These are phyloP conservation scores for Volvox africanus DNA, from an alignment of 139 green algal species.

Conservation along the genomic window DNA sequence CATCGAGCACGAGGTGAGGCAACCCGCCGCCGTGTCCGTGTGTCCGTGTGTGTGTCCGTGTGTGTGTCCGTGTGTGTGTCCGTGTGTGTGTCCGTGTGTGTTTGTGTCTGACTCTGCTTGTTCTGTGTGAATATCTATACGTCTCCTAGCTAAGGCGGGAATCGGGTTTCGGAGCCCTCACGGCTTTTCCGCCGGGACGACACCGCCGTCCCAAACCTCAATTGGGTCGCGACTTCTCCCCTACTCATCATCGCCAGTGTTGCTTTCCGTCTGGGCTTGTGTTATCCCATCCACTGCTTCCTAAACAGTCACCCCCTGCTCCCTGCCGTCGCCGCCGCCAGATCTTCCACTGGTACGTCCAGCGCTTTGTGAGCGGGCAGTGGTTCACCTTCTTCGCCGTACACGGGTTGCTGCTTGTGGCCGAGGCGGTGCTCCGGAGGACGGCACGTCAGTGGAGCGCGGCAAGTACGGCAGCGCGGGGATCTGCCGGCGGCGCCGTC, in stretches of 20 bases:
- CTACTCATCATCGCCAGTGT: too few species aligned
- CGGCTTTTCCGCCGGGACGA: too few species aligned
- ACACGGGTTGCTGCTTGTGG: conserved; percentile 32
- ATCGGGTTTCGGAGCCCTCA: background rate
- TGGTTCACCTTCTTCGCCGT: conserved; percentile 44
- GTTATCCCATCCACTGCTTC: too few species aligned
- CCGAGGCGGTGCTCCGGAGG: background rate
- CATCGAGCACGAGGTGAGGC: conserved; percentile 42
- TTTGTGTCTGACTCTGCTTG: too few species aligned
- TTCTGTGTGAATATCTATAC: background rate
- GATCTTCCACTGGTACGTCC: conserved; percentile 31
- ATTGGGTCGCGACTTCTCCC: too few species aligned
- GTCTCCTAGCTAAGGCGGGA: background rate
- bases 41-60: too few species aligned
- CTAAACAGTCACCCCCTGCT: too few species aligned
- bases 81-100: too few species aligned
- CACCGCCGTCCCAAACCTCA: too few species aligned
- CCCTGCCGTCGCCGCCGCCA: background rate
- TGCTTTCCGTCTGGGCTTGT: too few species aligned
- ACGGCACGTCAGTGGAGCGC: background rate
- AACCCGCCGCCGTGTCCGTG: too few species aligned
- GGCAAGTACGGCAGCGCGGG: background rate
- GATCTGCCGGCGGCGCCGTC: background rate
- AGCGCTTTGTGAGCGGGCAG: background rate
- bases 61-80: too few species aligned